A percentile compares a stretch with the other conserved stretches of the same genome.
Conservation (phyloP, 495 filamentous ascomycete species). For the Lepraria neglecta region DNA sequence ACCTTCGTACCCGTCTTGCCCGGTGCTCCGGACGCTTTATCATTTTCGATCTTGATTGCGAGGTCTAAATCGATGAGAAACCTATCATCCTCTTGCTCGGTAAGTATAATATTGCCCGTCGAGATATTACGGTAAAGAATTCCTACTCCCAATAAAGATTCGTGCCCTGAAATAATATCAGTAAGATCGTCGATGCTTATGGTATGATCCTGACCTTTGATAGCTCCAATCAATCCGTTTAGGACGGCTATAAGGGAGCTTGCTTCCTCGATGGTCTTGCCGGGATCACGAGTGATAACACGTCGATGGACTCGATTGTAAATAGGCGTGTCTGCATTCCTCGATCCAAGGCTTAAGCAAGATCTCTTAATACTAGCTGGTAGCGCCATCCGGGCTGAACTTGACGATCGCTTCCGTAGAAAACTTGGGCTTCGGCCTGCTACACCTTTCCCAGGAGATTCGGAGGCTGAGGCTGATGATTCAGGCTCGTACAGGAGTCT, state of each 20-base stretch:
- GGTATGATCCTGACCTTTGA: slow-evolving; percentile 12
- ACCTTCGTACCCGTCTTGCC: slow-evolving; percentile 34
- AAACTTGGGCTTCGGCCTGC: slow-evolving; percentile 11
- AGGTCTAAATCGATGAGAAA: slow-evolving; percentile 38
- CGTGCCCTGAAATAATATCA: slow-evolving; percentile 31
- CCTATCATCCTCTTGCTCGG: slow-evolving; percentile 32
- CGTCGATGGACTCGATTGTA: slow-evolving; percentile 17
- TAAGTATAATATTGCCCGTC: slow-evolving; percentile 37
- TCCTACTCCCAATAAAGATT: slow-evolving; percentile 29
- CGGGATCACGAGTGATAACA: slow-evolving; percentile 11
- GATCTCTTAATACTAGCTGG: slow-evolving; percentile 13
- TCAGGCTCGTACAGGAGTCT: slow-evolving; percentile 12
- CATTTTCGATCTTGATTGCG: slow-evolving; percentile 26
- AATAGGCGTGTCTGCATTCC: neutral
- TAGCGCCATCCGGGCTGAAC: slow-evolving; percentile 5
- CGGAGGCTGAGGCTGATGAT: slow-evolving; percentile 26
- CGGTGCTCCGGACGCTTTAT: slow-evolving; percentile 26
- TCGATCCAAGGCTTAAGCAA: slow-evolving; percentile 11
- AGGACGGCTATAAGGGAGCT: slow-evolving; percentile 11
- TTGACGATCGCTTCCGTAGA: slow-evolving; percentile 16
- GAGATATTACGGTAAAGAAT: slow-evolving; percentile 39
- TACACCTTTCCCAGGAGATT: slow-evolving; percentile 15
- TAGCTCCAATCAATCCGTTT: slow-evolving; percentile 21
- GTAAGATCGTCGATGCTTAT: slow-evolving; percentile 13
- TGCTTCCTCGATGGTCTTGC: slow-evolving; percentile 20